A percentile compares a stretch with the other conserved stretches of the same genome.
Evolutionary conservation across 352 stramenopile genomes (phyloP).

Genomic region (Pythium coloratum): DNA sequence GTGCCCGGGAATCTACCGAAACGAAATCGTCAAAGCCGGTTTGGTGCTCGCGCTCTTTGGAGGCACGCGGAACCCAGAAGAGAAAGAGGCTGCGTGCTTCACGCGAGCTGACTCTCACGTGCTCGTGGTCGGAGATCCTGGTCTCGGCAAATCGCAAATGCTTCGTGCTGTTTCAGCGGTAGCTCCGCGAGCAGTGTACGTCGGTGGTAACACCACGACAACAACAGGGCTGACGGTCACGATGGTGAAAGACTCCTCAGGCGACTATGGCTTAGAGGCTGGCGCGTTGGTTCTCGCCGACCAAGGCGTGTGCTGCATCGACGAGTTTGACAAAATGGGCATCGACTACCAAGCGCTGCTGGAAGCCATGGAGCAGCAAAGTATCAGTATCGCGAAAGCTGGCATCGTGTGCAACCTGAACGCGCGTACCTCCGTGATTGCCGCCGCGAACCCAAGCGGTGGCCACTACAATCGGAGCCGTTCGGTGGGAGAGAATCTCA

Average conservation of each 20-base stretch:
- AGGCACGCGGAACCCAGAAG: constrained; percentile 60
- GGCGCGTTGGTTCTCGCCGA: constrained; percentile 88
- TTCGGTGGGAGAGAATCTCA: constrained; percentile 93
- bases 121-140: constrained; percentile 93
- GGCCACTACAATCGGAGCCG: constrained; percentile 93
- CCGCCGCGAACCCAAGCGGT: constrained; percentile 93
- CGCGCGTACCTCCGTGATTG: constrained; percentile 91
- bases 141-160: constrained; percentile 93
- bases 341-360: constrained; percentile 82
- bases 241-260: constrained; percentile 88
- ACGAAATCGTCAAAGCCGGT: constrained; percentile 94
- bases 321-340: constrained; percentile 97
- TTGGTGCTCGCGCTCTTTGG: constrained; percentile 92
- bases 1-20: constrained; percentile 94
- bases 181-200: constrained; percentile 91
- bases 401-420: constrained; percentile 92
- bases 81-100: constrained; percentile 33
- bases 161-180: constrained; percentile 82
- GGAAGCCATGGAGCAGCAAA: constrained; percentile 98
- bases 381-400: constrained; percentile 82
- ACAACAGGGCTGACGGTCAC: constrained; percentile 94
- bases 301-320: constrained; percentile 94
- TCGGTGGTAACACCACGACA: constrained; percentile 93
- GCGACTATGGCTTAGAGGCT: constrained; percentile 84
- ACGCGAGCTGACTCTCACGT: constrained; percentile 91